Evolutionary conservation across 2,329 filamentous ascomycete species (phyloP).

Genomic region (Pseudogymnoascus sp.): DNA sequence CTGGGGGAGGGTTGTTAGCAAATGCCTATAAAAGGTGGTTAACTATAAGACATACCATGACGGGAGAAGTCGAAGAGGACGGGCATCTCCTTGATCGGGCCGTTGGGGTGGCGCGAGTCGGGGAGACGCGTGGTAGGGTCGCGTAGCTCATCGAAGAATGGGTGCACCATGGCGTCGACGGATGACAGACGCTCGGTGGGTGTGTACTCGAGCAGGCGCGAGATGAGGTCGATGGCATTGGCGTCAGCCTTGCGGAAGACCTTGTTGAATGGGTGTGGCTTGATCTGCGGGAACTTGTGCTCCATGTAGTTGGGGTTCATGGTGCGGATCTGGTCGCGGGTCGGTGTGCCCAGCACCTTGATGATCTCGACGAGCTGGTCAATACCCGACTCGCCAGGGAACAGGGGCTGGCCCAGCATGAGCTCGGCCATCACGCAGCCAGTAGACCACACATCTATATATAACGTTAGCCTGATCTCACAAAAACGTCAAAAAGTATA

Average conservation of each 20-base stretch:
- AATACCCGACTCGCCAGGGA: conserved; percentile 96
- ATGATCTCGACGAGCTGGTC: conserved; percentile 99
- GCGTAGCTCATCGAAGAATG: conserved; percentile 95
- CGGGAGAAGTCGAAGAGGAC: conserved; percentile 86
- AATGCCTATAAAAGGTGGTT: conserved; percentile 12
- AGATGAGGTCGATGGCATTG: conserved; percentile 92
- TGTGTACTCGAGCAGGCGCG: conserved; percentile 89
- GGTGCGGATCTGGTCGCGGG: conserved; percentile 94
- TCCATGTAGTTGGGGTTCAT: conserved; percentile 99
- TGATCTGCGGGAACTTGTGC: conserved; percentile 99
- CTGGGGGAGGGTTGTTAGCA: conserved; percentile 41
- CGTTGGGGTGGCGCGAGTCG: conserved; percentile 85
- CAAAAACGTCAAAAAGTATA: conserved; percentile 12
- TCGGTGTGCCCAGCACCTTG: conserved; percentile 95
- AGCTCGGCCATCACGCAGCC: conserved; percentile 99
- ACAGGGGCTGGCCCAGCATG: conserved; percentile 96
- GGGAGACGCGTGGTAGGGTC: conserved; percentile 87
- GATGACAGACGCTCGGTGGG: conserved; percentile 91
- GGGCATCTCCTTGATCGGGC: conserved; percentile 74
- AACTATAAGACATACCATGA: conserved; percentile 61
- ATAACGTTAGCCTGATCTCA: conserved; percentile 18
- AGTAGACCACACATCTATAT: conserved; percentile 93
- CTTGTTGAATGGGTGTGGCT: conserved; percentile 98
- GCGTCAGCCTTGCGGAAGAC: conserved; percentile 95
- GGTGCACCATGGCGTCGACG: conserved; percentile 94